Evolutionary conservation across 129 eudicot species (phyloP).

Genomic region (Dittrichia graveolens): DNA sequence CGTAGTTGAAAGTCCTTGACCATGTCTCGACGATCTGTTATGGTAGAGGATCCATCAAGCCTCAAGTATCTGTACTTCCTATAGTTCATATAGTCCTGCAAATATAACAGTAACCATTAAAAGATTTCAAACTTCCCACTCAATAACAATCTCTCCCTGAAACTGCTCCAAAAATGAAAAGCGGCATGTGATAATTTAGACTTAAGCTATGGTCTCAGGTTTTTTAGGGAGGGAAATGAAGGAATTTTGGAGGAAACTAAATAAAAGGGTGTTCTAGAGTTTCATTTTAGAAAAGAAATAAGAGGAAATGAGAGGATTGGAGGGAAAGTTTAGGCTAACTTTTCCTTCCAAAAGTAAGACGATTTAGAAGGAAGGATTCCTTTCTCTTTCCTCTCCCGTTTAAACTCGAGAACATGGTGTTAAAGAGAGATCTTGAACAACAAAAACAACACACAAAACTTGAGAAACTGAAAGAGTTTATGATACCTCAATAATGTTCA

Average conservation of each 20-base stretch:
- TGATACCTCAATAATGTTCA: slow-evolving; percentile 92
- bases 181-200: neutral
- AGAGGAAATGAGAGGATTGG: too few relatives aligned
- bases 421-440: neutral
- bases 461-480: neutral
- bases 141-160: slow-evolving; percentile 5
- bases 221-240: too few relatives aligned
- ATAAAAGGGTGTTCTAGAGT: too few relatives aligned
- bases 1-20: slow-evolving; percentile 92
- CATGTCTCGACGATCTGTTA: slow-evolving; percentile 96
- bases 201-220: too few relatives aligned
- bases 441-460: neutral
- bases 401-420: too few relatives aligned
- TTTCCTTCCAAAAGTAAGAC: too few relatives aligned
- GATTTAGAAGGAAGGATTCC: too few relatives aligned
- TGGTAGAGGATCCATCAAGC: slow-evolving; percentile 98
- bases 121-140: slow-evolving; percentile 2
- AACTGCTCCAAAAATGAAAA: neutral
- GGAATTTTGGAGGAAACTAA: too few relatives aligned
- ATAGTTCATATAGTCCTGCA: slow-evolving; percentile 95
- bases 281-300: too few relatives aligned
- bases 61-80: slow-evolving; percentile 86
- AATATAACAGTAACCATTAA: slow-evolving; percentile 21
- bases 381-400: too few relatives aligned
- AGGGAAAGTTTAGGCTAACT: too few relatives aligned